phyloP scores from a whole-genome alignment of 768 basidiomycete genomes.

The Leccinum broughii region DNA sequence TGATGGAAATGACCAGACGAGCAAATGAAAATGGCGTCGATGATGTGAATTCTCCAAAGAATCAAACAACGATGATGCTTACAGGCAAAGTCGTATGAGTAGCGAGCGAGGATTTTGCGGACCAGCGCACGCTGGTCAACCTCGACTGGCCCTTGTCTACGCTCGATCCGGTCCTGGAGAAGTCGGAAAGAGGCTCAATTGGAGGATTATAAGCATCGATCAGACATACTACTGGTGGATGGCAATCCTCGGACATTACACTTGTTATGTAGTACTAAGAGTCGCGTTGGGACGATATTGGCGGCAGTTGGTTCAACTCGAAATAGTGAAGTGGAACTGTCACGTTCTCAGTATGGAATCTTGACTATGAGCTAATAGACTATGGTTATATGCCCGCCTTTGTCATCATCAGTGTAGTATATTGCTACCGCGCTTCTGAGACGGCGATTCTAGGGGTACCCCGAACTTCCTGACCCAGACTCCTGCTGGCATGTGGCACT shows the following conservation, averaged over 20 bases:
- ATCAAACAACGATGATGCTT: constrained; percentile 4
- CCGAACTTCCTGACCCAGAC: too few relatives aligned
- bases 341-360: too few relatives aligned
- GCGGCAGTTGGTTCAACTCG: too few relatives aligned
- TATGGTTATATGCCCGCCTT: too few relatives aligned
- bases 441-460: too few relatives aligned
- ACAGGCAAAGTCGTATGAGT: constrained; percentile 89
- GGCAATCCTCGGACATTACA: not conserved
- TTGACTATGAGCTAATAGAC: too few relatives aligned
- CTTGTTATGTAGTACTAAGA: not conserved
- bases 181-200: not conserved
- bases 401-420: too few relatives aligned
- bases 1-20: constrained; percentile 9
- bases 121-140: constrained; percentile 92
- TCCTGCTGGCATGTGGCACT: too few relatives aligned
- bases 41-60: not conserved
- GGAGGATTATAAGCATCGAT: not conserved
- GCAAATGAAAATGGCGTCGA: not conserved
- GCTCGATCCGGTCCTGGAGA: constrained; percentile 45
- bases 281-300: too few relatives aligned
- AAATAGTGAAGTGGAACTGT: too few relatives aligned
- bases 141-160: constrained; percentile 64
- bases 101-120: constrained; percentile 92
- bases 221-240: not conserved
- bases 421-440: too few relatives aligned